These are phyloP conservation scores for Bacidia gigantensis DNA, from an alignment of 495 filamentous ascomycete species.

Conservation along the genomic window DNA sequence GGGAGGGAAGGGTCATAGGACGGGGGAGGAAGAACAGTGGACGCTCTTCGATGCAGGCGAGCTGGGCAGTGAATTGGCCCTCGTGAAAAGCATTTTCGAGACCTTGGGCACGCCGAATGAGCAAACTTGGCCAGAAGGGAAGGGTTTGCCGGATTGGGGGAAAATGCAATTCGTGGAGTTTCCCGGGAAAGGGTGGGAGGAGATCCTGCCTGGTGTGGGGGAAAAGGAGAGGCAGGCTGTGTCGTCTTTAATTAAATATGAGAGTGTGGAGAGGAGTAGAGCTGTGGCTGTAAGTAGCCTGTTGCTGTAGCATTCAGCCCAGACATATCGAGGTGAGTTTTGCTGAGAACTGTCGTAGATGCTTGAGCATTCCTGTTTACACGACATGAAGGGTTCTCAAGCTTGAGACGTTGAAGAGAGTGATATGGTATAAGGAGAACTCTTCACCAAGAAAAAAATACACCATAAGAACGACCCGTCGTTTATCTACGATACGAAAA, in stretches of 20 bases:
- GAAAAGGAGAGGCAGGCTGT: constrained; percentile 41
- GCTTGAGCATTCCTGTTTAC: background rate
- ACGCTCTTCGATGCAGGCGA: constrained; percentile 71
- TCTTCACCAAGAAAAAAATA: too few relatives aligned
- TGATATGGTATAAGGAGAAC: too few relatives aligned
- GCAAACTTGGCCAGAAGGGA: constrained; percentile 60
- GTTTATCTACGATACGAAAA: too few relatives aligned
- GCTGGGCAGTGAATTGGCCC: constrained; percentile 77
- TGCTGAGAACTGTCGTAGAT: too few relatives aligned
- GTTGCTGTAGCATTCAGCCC: too few relatives aligned
- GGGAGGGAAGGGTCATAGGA: constrained; percentile 22
- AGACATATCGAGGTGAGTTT: too few relatives aligned
- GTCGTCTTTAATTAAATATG: constrained; percentile 39
- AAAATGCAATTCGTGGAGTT: constrained; percentile 49
- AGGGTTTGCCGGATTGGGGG: constrained; percentile 46
- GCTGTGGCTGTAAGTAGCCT: constrained; percentile 39
- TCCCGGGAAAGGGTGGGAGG: constrained; percentile 37
- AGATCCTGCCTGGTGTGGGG: constrained; percentile 30
- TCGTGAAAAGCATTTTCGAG: constrained; percentile 83
- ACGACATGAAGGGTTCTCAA: background rate
- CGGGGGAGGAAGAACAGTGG: constrained; percentile 30
- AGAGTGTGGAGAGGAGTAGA: constrained; percentile 36
- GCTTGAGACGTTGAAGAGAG: background rate
- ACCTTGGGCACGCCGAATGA: constrained; percentile 72
- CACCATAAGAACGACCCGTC: too few relatives aligned